These are phyloP conservation scores for Trypethelium eluteriae DNA, from an alignment of 495 filamentous ascomycete genomes.

Conservation along the genomic window DNA sequence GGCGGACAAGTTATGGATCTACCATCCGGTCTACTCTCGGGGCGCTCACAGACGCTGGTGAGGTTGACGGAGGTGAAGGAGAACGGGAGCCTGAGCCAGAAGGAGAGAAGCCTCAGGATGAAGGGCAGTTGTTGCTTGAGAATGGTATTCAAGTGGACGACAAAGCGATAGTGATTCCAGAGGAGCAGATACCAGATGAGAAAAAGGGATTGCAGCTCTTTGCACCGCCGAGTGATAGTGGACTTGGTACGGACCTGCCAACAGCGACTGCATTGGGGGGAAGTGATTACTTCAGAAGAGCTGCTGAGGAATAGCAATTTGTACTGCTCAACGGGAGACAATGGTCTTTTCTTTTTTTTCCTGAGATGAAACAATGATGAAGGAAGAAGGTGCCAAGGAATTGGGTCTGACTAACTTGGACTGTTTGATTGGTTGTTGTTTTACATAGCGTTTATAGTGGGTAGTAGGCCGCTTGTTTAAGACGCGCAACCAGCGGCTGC, in stretches of 20 bases:
- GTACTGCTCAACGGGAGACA: not conserved
- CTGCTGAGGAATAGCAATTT: not conserved
- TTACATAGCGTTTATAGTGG: not conserved
- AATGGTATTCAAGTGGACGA: constrained; percentile 4
- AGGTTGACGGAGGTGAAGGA: constrained; percentile 25
- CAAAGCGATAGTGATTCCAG: constrained; percentile 10
- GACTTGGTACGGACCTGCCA: constrained; percentile 35
- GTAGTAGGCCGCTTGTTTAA: not conserved
- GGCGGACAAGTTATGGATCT: constrained; percentile 47
- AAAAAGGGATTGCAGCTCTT: constrained; percentile 22
- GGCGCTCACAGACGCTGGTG: constrained; percentile 13
- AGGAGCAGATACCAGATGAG: constrained; percentile 15
- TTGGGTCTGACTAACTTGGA: not conserved
- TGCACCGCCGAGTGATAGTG: constrained; percentile 34
- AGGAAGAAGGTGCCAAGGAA: not conserved
- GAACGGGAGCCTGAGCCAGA: constrained; percentile 26
- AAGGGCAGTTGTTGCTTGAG: constrained; percentile 15
- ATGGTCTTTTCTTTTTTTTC: not conserved
- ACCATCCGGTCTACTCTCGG: constrained; percentile 35
- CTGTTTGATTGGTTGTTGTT: constrained; percentile 7
- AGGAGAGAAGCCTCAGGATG: constrained; percentile 21
- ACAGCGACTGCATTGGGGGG: constrained; percentile 22
- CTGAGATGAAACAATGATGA: not conserved
- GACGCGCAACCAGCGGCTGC: not conserved
- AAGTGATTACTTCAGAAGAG: constrained; percentile 9